Evolutionary conservation across 2,329 filamentous ascomycete species (phyloP).

Genomic region (Hypoxylon sp.): DNA sequence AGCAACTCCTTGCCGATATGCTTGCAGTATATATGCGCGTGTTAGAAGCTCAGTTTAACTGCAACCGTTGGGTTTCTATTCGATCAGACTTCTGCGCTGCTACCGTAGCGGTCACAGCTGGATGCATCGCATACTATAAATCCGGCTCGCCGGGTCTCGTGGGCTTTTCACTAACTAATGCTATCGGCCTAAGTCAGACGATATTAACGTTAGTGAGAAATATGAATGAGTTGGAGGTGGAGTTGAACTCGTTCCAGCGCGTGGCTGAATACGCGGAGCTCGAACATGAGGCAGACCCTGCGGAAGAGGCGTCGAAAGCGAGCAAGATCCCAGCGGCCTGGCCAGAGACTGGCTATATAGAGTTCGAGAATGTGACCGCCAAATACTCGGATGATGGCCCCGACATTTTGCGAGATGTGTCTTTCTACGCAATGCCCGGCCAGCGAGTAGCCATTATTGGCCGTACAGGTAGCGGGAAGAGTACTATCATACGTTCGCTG

Average conservation of each 20-base stretch:
- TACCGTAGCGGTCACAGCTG: constrained; percentile 24
- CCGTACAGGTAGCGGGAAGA: constrained; percentile 68
- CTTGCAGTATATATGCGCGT: constrained; percentile 53
- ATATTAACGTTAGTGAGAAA: constrained; percentile 40
- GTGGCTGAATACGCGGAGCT: constrained; percentile 53
- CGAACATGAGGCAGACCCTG: constrained; percentile 49
- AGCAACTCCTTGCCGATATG: constrained; percentile 51
- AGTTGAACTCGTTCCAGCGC: constrained; percentile 52
- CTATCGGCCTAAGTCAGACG: constrained; percentile 39
- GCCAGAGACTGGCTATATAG: constrained; percentile 50
- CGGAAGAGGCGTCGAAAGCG: constrained; percentile 32
- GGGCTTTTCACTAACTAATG: constrained; percentile 41
- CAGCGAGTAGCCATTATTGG: constrained; percentile 36
- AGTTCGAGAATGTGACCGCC: constrained; percentile 52
- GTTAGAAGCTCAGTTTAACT: constrained; percentile 52
- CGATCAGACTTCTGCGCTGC: constrained; percentile 40
- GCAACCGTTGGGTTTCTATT: constrained; percentile 41
- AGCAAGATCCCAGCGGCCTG: constrained; percentile 46
- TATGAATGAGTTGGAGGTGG: constrained; percentile 44
- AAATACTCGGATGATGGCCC: constrained; percentile 51
- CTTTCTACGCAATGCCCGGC: constrained; percentile 38
- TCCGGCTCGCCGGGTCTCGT: constrained; percentile 30
- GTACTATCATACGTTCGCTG: constrained; percentile 59
- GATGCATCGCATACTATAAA: constrained; percentile 28
- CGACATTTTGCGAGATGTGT: constrained; percentile 52